These are phyloP conservation scores for Pestalotiopsis sp. DNA, from an alignment of 2,329 filamentous ascomycete species.

Conservation along the genomic window DNA sequence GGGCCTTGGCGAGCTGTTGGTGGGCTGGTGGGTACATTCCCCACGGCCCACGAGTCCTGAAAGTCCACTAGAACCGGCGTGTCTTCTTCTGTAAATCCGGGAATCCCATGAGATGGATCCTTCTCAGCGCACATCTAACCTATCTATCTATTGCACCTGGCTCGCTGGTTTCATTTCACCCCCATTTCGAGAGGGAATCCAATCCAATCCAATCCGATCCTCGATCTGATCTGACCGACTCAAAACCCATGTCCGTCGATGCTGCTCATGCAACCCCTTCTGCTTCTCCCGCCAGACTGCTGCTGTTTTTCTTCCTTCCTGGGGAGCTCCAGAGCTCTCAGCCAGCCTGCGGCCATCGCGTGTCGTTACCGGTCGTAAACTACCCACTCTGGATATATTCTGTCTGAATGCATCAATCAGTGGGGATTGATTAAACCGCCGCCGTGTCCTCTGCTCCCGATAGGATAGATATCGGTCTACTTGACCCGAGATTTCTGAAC, in stretches of 20 bases:
- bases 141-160: not conserved
- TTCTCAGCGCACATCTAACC: not conserved
- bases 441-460: too few species aligned
- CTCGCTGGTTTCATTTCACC: not conserved
- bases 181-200: not conserved
- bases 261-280: not conserved
- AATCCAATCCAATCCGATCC: not conserved
- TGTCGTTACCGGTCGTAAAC: not conserved
- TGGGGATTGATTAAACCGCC: too few species aligned
- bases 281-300: not conserved
- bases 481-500: too few species aligned
- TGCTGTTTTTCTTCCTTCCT: not conserved
- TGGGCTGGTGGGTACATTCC: slow-evolving; percentile 9
- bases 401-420: not conserved
- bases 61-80: slow-evolving; percentile 1
- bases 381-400: not conserved
- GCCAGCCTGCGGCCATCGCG: not conserved
- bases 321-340: not conserved
- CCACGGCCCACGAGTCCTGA: slow-evolving; percentile 6
- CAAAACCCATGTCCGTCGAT: not conserved
- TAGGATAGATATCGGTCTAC: too few species aligned
- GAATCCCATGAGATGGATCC: not conserved
- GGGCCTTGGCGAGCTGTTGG: slow-evolving; percentile 8
- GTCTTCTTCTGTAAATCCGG: not conserved
- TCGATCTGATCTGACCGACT: not conserved